Percentiles rank a stretch among this genome's conserved stretches.
These are phyloP conservation scores for Ogataea dorogensis DNA, from an alignment of 805 yeast genomes.

Conservation along the genomic window DNA sequence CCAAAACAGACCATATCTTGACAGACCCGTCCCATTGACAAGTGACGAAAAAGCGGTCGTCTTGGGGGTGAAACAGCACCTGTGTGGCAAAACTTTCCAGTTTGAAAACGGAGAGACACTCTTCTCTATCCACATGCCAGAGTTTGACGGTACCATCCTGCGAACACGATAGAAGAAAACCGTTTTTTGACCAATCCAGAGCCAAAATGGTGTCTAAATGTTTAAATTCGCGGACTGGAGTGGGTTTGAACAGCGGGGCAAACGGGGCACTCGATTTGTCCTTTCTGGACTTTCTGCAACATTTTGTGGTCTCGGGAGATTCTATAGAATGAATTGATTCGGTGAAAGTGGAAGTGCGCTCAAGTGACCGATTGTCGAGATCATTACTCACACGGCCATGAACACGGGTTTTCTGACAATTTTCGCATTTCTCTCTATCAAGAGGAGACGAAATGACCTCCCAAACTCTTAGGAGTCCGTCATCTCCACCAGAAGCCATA, in stretches of 20 bases:
- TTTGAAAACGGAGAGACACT: constrained; percentile 59
- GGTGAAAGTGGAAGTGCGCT: constrained; percentile 15
- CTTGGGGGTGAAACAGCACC: constrained; percentile 76
- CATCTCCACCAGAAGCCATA: constrained; percentile 82
- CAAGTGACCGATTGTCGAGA: constrained; percentile 14
- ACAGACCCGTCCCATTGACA: constrained; percentile 77
- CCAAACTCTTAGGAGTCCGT: constrained; percentile 69
- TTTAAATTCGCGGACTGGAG: constrained; percentile 55
- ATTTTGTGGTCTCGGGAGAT: neutral
- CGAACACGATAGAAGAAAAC: constrained; percentile 74
- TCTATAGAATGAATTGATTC: constrained; percentile 11
- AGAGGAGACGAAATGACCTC: constrained; percentile 72
- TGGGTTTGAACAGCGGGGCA: constrained; percentile 77
- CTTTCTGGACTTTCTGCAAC: constrained; percentile 12
- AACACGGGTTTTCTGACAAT: neutral
- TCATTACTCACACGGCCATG: constrained; percentile 6
- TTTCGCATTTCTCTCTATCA: constrained; percentile 44
- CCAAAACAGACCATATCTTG: constrained; percentile 84
- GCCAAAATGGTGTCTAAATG: constrained; percentile 73
- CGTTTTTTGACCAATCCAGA: constrained; percentile 85
- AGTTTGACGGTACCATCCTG: constrained; percentile 80
- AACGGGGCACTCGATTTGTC: constrained; percentile 33
- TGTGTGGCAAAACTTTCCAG: constrained; percentile 84
- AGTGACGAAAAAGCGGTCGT: constrained; percentile 81
- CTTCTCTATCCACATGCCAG: constrained; percentile 77